Evolutionary conservation across 306 rosid genomes (phyloP).

Genomic region (Benincasa hispida): DNA sequence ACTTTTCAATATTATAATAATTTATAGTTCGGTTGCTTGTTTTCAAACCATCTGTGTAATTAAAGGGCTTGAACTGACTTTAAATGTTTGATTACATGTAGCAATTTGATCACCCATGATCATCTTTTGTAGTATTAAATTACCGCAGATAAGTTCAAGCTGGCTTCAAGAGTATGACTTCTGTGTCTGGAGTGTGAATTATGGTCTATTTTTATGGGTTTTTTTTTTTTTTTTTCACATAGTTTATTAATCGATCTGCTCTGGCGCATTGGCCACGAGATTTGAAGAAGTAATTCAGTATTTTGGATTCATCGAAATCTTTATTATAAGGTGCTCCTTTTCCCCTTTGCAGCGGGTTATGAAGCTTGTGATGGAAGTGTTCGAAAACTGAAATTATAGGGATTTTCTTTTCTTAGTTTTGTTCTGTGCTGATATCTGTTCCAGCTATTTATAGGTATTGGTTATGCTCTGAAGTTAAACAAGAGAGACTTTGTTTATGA

Average conservation of each 20-base stretch:
- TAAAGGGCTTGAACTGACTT: not conserved
- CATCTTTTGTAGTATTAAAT: not conserved
- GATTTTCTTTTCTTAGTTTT: not conserved
- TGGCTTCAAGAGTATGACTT: not conserved
- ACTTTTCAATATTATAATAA: not conserved
- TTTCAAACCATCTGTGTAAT: not conserved
- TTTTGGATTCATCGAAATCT: not conserved
- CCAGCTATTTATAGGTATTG: not conserved
- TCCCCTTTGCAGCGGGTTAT: not conserved
- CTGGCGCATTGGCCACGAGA: not conserved
- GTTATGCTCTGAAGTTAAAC: not conserved
- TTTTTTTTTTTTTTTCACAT: too few relatives aligned
- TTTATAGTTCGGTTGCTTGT: not conserved
- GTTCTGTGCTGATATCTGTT: not conserved
- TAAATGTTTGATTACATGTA: not conserved
- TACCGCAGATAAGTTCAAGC: not conserved
- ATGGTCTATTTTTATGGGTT: not conserved
- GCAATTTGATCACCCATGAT: not conserved
- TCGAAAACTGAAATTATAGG: not conserved
- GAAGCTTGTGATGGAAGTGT: not conserved
- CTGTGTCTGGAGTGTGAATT: not conserved
- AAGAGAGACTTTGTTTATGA: not conserved
- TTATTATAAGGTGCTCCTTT: not conserved
- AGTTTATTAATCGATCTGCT: not conserved
- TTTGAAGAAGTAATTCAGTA: not conserved